These are phyloP conservation scores for Blastobotrys mokoenaii DNA, from an alignment of 805 yeast genomes.

Conservation along the genomic window DNA sequence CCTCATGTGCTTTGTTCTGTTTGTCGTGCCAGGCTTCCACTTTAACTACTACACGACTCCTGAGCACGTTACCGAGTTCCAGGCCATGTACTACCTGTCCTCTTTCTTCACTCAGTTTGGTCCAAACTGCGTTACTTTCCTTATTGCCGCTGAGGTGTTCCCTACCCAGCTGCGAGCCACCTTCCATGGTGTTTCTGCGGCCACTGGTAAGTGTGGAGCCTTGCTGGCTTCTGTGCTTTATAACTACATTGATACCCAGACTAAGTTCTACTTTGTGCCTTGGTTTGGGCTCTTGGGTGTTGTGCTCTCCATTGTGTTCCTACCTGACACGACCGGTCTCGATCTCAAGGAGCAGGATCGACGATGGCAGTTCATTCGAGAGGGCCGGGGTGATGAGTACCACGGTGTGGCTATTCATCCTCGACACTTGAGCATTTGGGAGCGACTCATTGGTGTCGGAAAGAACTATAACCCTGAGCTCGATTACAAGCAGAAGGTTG, in stretches of 20 bases:
- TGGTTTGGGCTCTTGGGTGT: conserved; percentile 34
- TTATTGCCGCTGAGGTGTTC: conserved; percentile 57
- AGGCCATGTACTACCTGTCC: conserved; percentile 49
- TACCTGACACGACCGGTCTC: conserved; percentile 33
- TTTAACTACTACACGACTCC: conserved; percentile 37
- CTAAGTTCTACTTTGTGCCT: conserved; percentile 31
- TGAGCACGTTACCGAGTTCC: conserved; percentile 26
- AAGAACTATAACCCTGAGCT: conserved; percentile 32
- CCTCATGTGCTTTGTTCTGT: conserved; percentile 44
- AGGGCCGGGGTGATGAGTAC: conserved; percentile 31
- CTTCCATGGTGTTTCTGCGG: conserved; percentile 61
- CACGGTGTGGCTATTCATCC: conserved; percentile 33
- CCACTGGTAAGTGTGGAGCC: conserved; percentile 58
- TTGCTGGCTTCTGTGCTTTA: conserved; percentile 41
- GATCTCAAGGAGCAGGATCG: conserved; percentile 32
- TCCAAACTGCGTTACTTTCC: conserved; percentile 56
- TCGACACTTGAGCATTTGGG: conserved; percentile 30
- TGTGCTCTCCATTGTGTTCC: conserved; percentile 26
- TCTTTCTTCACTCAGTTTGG: conserved; percentile 64
- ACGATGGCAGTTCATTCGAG: conserved; percentile 28
- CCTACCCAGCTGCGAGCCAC: conserved; percentile 60
- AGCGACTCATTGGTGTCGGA: conserved; percentile 26
- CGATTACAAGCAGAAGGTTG: conserved; percentile 32
- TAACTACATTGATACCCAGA: conserved; percentile 29
- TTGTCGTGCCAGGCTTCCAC: conserved; percentile 52